Evolutionary conservation across 805 yeast genomes (phyloP).

Genomic region (Candida quercuum): DNA sequence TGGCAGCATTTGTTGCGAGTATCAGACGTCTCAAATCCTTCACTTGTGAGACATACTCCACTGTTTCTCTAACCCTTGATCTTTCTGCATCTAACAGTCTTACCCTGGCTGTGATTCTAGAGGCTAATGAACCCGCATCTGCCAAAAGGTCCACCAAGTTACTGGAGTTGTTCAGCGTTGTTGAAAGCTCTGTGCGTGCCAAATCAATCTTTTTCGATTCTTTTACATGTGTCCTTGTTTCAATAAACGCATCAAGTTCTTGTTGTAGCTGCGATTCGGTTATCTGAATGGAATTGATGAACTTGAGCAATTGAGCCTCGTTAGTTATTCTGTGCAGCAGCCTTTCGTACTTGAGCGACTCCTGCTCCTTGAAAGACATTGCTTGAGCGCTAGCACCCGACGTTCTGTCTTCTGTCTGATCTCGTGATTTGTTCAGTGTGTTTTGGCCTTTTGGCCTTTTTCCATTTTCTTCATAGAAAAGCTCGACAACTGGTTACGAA

Average conservation of each 20-base stretch:
- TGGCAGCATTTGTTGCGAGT: slow-evolving; percentile 59
- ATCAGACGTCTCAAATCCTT: slow-evolving; percentile 63
- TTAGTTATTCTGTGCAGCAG: slow-evolving; percentile 20
- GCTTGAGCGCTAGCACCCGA: too few relatives aligned
- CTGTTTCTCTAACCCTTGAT: slow-evolving; percentile 54
- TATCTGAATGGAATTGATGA: slow-evolving; percentile 19
- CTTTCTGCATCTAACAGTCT: slow-evolving; percentile 67
- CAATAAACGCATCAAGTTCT: slow-evolving; percentile 21
- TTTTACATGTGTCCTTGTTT: slow-evolving; percentile 20
- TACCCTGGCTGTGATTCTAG: slow-evolving; percentile 62
- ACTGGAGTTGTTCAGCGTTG: slow-evolving; percentile 52
- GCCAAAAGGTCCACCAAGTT: slow-evolving; percentile 48
- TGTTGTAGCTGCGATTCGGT: slow-evolving; percentile 17
- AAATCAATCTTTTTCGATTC: slow-evolving; percentile 47
- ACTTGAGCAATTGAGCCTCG: slow-evolving; percentile 19
- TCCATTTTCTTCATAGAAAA: too few relatives aligned
- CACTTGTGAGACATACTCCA: slow-evolving; percentile 59
- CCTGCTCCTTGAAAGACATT: slow-evolving; percentile 5
- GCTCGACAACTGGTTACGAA: too few relatives aligned
- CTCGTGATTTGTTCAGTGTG: background rate
- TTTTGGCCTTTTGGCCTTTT: background rate
- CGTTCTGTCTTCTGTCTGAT: background rate
- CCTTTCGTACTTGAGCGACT: slow-evolving; percentile 13
- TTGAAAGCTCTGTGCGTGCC: slow-evolving; percentile 56
- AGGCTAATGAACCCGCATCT: slow-evolving; percentile 60